Base-by-base conservation (phyloP, 352 stramenopile species). In the Pythium sp. region DNA sequence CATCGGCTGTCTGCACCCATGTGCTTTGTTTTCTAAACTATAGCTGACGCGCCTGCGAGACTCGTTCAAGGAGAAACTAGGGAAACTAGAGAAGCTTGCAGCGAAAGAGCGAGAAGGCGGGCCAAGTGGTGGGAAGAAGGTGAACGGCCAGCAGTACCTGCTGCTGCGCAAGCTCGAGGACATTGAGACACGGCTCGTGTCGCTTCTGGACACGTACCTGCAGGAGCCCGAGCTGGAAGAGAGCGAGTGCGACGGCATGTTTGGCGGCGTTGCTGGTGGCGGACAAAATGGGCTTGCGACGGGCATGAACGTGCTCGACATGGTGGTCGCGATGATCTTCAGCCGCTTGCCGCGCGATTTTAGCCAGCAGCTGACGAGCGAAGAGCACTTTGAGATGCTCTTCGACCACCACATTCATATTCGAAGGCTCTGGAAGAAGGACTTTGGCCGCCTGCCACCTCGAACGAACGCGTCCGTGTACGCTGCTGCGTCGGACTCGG, bases 251-350 rank as follows among this genome's bases (percentile, higher is more conserved):
- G 77, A 75, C 46, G 73, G 77, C 12, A 78, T 81, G 18, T 84
- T 85, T 73, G 62, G 69, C 28, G 75, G 70, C 46, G 64, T 65
- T 5, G 65, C 65, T 1, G 66, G 66, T 64, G 36, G 12, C 2
- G 36, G 38, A 5, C 43, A 51, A 51, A 59, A 61, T 46, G 73
- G 73, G 0, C 68, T 75, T 15, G 71, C 68, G 47, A 69, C 72
- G 12, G 69, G 69, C n/a, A 89, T 90, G 82, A 94, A 92, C 66
- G 85, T 95, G 51, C 69, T 95, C 49, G 88, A 95, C 63, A 95
- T 94, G 86, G 79, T 95, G 38, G 75, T 95, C 8, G 87, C 85
- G 18, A 95, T 95, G 88, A 69, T 94, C 4, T 95, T 95, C 65
- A 78, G 81, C 5, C 88, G 88, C n/a, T 68, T 95, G 60, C 88